Percentiles rank a stretch among this genome's conserved stretches.
phyloP scores from a whole-genome alignment of 129 eudicot species.

The sunflower (Helianthus annuus) region HanXRQr2.0-SUNRISE NC_035444.2:158049021-158049520 shows the following conservation, averaged over 20 bases:
- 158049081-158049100: slow-evolving; percentile 90
- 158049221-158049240: background rate
- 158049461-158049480: slow-evolving; percentile 71
- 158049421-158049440: background rate
- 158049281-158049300: slow-evolving; percentile 42
- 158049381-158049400: background rate
- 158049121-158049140: slow-evolving; percentile 76
- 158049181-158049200: background rate
- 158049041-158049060: slow-evolving; percentile 9
- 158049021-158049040: slow-evolving; percentile 10
- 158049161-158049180: background rate
- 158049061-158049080: slow-evolving; percentile 86
- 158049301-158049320: slow-evolving; percentile 89
- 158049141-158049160: slow-evolving; percentile 12
- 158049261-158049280: background rate
- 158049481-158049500: slow-evolving; percentile 84
- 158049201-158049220: background rate
- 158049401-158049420: background rate
- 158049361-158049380: slow-evolving; percentile 49
- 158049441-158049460: background rate
- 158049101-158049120: slow-evolving; percentile 79
- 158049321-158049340: slow-evolving; percentile 91
- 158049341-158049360: slow-evolving; percentile 73
- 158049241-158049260: slow-evolving; percentile 2
- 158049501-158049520: slow-evolving; percentile 84